These are phyloP conservation scores for Aspergillus quadricinctus DNA, from an alignment of 2,329 filamentous ascomycete species.

Conservation along the genomic window DNA sequence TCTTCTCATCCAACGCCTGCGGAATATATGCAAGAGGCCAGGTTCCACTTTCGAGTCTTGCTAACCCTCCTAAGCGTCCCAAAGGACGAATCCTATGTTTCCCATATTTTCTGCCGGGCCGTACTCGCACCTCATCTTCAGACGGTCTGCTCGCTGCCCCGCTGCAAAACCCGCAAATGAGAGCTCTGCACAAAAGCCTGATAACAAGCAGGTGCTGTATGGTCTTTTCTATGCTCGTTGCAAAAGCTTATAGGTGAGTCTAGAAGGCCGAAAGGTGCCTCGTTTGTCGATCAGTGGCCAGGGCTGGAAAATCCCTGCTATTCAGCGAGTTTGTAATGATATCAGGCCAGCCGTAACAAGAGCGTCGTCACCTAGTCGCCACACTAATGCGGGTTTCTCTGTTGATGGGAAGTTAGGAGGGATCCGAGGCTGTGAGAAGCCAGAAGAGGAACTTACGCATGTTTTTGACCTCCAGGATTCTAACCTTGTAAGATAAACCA, in stretches of 20 bases:
- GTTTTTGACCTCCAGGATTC: background rate
- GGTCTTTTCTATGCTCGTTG: background rate
- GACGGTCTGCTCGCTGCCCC: background rate
- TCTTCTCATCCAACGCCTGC: background rate
- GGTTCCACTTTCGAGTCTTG: no score
- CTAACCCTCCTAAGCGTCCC: background rate
- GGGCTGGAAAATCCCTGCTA: background rate
- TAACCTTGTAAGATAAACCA: background rate
- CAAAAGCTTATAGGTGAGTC: background rate
- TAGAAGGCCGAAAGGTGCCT: background rate
- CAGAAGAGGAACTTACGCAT: background rate
- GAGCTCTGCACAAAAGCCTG: background rate
- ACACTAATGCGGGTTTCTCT: background rate
- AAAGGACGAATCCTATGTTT: background rate
- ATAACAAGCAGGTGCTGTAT: background rate
- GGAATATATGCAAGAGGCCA: background rate
- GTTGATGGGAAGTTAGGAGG: background rate
- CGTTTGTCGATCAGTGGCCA: no score
- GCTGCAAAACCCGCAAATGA: background rate
- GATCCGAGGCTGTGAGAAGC: background rate
- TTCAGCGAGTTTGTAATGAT: background rate
- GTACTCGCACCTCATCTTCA: background rate
- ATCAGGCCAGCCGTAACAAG: background rate
- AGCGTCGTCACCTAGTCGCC: background rate
- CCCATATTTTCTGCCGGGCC: background rate